A percentile compares a stretch with the other conserved stretches of the same genome.
Conservation (phyloP, 495 filamentous ascomycete genomes). For the Penicillium malachiteum region DNA sequence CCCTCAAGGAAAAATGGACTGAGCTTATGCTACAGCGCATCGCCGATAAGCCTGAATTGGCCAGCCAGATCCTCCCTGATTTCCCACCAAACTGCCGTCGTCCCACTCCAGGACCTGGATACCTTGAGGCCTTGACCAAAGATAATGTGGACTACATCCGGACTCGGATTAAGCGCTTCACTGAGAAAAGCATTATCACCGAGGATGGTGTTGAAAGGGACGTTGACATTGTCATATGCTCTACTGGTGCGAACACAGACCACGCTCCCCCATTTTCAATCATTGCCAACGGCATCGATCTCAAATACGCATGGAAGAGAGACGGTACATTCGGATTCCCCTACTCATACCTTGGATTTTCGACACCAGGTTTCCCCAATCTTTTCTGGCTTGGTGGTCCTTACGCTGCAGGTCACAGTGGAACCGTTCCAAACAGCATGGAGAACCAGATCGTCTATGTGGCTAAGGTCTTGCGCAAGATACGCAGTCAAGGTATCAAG, state of each 20-base stretch:
- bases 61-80: conserved; percentile 57
- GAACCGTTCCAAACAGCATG: conserved; percentile 50
- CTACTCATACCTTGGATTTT: conserved; percentile 63
- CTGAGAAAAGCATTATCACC: conserved; percentile 54
- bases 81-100: conserved; percentile 69
- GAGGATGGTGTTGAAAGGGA: conserved; percentile 48
- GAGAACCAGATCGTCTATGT: conserved; percentile 61
- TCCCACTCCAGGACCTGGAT: conserved; percentile 68
- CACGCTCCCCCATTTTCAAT: conserved; percentile 61
- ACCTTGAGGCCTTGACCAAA: conserved; percentile 65
- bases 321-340: conserved; percentile 56
- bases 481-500: conserved; percentile 61
- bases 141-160: conserved; percentile 62
- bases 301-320: conserved; percentile 50
- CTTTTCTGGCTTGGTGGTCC: conserved; percentile 55
- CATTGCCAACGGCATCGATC: conserved; percentile 47
- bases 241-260: conserved; percentile 64
- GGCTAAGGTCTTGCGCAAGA: conserved; percentile 63
- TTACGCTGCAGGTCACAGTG: conserved; percentile 47
- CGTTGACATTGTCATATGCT: conserved; percentile 64
- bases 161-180: conserved; percentile 56
- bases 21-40: conserved; percentile 52
- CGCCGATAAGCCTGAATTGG: conserved; percentile 53
- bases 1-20: conserved; percentile 49
- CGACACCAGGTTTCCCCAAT: conserved; percentile 65